Base-by-base conservation (phyloP, 2,329 filamentous ascomycete genomes). In the Ascosphaera aggregata region DNA sequence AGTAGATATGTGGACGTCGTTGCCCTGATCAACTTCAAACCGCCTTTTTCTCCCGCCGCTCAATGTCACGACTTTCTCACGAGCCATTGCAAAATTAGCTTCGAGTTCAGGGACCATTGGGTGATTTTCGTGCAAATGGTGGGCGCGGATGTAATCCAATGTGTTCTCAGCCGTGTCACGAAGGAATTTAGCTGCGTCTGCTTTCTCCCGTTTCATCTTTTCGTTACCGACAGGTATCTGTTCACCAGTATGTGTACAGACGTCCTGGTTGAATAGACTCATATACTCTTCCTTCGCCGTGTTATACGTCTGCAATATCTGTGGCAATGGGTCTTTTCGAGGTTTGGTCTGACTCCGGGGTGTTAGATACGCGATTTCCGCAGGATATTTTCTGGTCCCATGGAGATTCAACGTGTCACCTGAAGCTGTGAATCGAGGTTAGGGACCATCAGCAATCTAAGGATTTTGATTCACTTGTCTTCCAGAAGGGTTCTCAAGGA, bases 91-190 rank as follows among this genome's bases (percentile, higher is more conserved):
- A 22, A 56, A 56, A 3, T 51, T 51, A 3, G 47, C 41, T 18
- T 54, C 43, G 9, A 62, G 44, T 34, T 59, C 55, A 0, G 50
- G 42, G 9, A 57, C 40, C 40, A 56, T 43, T 11, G 40, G 39
- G 38, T 58, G 48, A 9, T 52, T 44, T 15, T 18, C 34, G n/a
- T 35, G 16, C 15, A 45, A 39, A 8, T 44, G 46, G 17, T 48
- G 46, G 8, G 47, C 39, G 18, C 46, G 42, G 7, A 62, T 45
- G 36, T 56, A 57, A 11, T 48, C 46, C 13, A 60, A 47, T 1
- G 52, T 48, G 39, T 61, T 61, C 41, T 62, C 59, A 4, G 58
- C 57, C 1, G 56, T 61, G 44, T 62, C 59, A 2, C 59, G 55
- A 18, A 63, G 53, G 38, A 60, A 62, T 37, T 54, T 55, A 18